Evolutionary conservation across 495 filamentous ascomycete genomes (phyloP).

Genomic region (Bombardia bombarda): DNA sequence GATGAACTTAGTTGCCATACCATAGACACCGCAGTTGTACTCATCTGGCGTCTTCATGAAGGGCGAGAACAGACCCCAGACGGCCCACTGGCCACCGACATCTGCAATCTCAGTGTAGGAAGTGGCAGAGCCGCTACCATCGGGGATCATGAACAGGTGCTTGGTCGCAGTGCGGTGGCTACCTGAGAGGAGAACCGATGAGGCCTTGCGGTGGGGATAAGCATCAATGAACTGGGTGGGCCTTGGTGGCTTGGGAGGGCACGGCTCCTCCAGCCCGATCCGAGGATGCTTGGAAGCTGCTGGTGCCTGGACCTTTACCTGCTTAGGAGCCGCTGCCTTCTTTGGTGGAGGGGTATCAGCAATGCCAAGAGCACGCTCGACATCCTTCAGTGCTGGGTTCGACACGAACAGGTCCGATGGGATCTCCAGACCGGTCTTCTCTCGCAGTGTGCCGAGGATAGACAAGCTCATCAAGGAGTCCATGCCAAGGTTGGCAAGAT

Average conservation of each 20-base stretch:
- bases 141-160: slow-evolving; percentile 65
- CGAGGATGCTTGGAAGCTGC: slow-evolving; percentile 18
- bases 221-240: slow-evolving; percentile 51
- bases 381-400: slow-evolving; percentile 38
- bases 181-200: slow-evolving; percentile 56
- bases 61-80: slow-evolving; percentile 59
- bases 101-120: slow-evolving; percentile 51
- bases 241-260: slow-evolving; percentile 25
- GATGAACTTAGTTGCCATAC: slow-evolving; percentile 49
- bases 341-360: slow-evolving; percentile 29
- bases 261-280: slow-evolving; percentile 25
- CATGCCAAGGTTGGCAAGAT: slow-evolving; percentile 49
- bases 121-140: slow-evolving; percentile 63
- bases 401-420: slow-evolving; percentile 39
- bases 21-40: slow-evolving; percentile 47
- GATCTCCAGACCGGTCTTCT: slow-evolving; percentile 45
- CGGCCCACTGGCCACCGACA: slow-evolving; percentile 42
- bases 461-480: slow-evolving; percentile 53
- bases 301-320: slow-evolving; percentile 16
- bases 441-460: slow-evolving; percentile 48
- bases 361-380: slow-evolving; percentile 41
- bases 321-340: slow-evolving; percentile 27
- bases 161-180: slow-evolving; percentile 50
- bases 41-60: slow-evolving; percentile 51
- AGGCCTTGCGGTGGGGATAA: slow-evolving; percentile 60